Conservation (phyloP, 2,329 filamentous ascomycete genomes). For the Pseudogymnoascus sp. region DNA sequence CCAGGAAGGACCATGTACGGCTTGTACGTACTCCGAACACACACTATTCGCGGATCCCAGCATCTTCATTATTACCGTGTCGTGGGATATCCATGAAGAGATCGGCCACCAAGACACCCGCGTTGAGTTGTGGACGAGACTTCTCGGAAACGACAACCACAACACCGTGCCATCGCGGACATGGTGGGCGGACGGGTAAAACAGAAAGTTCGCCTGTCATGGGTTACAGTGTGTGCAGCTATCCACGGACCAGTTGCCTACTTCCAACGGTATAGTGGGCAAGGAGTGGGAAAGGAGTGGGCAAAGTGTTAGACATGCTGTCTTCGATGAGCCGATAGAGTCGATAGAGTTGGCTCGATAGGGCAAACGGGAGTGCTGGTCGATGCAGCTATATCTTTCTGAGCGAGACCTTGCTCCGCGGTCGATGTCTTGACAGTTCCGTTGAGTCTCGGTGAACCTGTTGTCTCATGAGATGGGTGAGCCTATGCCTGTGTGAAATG, state of each 20-base stretch:
- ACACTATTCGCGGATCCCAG: neutral
- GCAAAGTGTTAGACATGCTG: slow-evolving; percentile 1
- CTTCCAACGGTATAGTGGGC: neutral
- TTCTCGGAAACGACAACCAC: slow-evolving; percentile 4
- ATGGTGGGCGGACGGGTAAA: neutral
- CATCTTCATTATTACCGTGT: slow-evolving; percentile 4
- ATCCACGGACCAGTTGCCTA: neutral
- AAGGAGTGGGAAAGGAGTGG: neutral
- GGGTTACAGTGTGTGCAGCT: neutral
- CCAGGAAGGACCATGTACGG: slow-evolving; percentile 1
- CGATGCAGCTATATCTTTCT: neutral
- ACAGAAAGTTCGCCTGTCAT: neutral
- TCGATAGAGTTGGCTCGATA: slow-evolving; percentile 8
- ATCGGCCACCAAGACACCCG: slow-evolving; percentile 2
- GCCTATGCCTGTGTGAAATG: neutral
- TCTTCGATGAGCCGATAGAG: slow-evolving; percentile 1
- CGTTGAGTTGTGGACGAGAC: slow-evolving; percentile 1
- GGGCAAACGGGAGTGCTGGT: neutral
- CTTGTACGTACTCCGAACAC: neutral
- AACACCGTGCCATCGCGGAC: neutral
- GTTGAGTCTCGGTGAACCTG: neutral
- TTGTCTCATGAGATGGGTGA: neutral
- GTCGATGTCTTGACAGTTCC: neutral
- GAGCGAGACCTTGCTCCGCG: neutral
- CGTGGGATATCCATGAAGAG: slow-evolving; percentile 6